Evolutionary conservation across 768 basidiomycete species (phyloP), one percentile per base, ranked within the genome.

Genomic region (Boletellus ananas): DNA sequence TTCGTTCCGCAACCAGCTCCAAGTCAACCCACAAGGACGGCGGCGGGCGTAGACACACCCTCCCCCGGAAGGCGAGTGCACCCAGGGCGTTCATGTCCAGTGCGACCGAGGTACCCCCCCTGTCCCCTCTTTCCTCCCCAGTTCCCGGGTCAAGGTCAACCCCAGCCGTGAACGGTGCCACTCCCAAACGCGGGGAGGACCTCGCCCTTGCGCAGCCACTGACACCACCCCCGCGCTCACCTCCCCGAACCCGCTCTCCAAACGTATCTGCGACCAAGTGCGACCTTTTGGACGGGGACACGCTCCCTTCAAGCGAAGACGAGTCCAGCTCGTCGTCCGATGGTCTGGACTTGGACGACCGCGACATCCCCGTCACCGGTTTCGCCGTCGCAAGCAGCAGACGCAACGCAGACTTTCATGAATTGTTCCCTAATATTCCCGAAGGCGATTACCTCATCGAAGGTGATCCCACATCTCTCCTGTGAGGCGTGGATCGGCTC

Each of bases 361-460:
- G 86, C 47, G 88, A 90, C 60, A 90, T 92, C 13, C 87, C 94
- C 2, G 90, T 97, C 5, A 95, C 92, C 6, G 94, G 95, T 3
- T 99, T 98, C 66, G 94, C 96, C 0, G 94, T 98, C 18, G 96
- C 95, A 9, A 96, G 92, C 67, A 91, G 84, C 60, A 92, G 91
- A 66, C 73, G 96, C 47, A 97, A 98, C 62, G 83, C 87, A 3
- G 95, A 98, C 63, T 99, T 99, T 66, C 96, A 99, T 62, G 88
- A 93, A 56, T 66, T 97, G 61, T 98, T 99, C 69, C 81, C 85
- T 17, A 82, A 65, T 27, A 84, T 98, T 10, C 90, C 93, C 1
- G 93, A 94, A 63, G 94, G 92, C 9, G 96, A 98, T 69, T 97
- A 97, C 72, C 79, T 98, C 41, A 98, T 99, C 62, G 95, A 98